Evolutionary conservation across 352 stramenopile species (phyloP).

Genomic region (Hyphochytrium catenoides): DNA sequence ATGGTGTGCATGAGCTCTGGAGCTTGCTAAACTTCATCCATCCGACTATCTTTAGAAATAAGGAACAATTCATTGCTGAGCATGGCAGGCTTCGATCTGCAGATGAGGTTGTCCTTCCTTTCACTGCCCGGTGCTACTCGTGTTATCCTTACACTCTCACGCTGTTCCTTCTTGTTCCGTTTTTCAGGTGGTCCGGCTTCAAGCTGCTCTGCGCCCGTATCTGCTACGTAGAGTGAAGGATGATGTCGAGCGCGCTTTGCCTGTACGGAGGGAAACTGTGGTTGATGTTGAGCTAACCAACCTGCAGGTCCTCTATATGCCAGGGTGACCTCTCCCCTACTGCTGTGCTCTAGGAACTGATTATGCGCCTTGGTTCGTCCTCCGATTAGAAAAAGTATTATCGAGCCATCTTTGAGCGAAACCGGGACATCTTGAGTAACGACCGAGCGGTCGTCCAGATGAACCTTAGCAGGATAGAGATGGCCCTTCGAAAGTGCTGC

Average conservation of each 20-base stretch:
- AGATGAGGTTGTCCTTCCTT: conserved; percentile 82
- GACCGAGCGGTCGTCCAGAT: conserved; percentile 63
- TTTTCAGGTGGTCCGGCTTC: conserved; percentile 89
- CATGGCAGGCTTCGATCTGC: conserved; percentile 88
- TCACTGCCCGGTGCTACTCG: conserved; percentile 84
- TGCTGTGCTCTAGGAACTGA: background rate
- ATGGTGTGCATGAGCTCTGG: conserved; percentile 98
- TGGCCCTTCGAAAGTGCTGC: conserved; percentile 99
- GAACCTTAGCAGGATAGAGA: conserved; percentile 98
- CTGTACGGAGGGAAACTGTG: conserved; percentile 95
- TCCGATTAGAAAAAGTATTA: too few relatives aligned
- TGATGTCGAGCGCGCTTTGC: conserved; percentile 99
- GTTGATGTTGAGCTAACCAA: conserved; percentile 99
- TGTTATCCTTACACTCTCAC: too few relatives aligned
- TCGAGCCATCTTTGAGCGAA: conserved; percentile 96
- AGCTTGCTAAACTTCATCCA: conserved; percentile 97
- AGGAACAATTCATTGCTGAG: conserved; percentile 84
- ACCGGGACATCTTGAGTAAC: conserved; percentile 71
- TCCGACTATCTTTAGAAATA: conserved; percentile 72
- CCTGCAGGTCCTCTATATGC: conserved; percentile 93
- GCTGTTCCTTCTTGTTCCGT: too few relatives aligned
- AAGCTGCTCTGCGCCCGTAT: conserved; percentile 89
- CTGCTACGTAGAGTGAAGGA: conserved; percentile 98
- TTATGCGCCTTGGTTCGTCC: too few relatives aligned
- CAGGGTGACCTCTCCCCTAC: conserved; percentile 16